Base-by-base conservation (phyloP, 1,284 basidiomycete species). In the Apiotrichum mycotoxinovorans region DNA sequence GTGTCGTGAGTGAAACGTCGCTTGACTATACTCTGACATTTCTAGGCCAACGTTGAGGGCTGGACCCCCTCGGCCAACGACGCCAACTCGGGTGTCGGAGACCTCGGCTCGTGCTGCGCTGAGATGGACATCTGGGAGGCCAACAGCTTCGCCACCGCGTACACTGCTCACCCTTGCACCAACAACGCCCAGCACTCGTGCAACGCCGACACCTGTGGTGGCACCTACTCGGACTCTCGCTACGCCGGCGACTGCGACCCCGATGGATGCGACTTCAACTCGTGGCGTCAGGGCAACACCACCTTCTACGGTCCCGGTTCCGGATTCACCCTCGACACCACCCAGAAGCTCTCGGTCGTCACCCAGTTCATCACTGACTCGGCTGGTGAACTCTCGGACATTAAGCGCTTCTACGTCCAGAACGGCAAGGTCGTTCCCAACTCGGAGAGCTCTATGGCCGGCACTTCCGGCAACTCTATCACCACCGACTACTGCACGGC, bases 161-260 rank as follows among this genome's bases (percentile, higher is more conserved):
- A 33, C 44, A 45, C 44, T n/a, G 27, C 44, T 8, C 44, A 45
- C 44, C 44, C 44, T 7, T 45, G 44, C 18, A 15, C 11, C 26
- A 20, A 17, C 26, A 45, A 17, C 46, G 34, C 11, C 22, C 46
- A 48, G 46, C 46, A 48, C 46, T n/a, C 20, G 15, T 48, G 46
- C 46, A 25, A 20, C 11, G 46, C 33, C 22, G 20, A 48, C 46
- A 20, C 11, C 22, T 48, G 46, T 34, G 46, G 46, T 11, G 46
- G 46, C 46, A 48, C 46, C n/a, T 48, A 48, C 46, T 48, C 46
- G 11, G 22, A n/a, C 22, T 35, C 46, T 17, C 46, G 46, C 34
- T 48, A 48, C 46, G 46, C 46, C 22, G 46, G 46, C 34, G 46
- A 48, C 46, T 48, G 46, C 8, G 46, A 48, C 46, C 46, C 46